Percentiles rank a stretch among this genome's conserved stretches.
Evolutionary conservation across 2,329 filamentous ascomycete genomes (phyloP).

Genomic region (Aspergillus novoparasiticus): DNA sequence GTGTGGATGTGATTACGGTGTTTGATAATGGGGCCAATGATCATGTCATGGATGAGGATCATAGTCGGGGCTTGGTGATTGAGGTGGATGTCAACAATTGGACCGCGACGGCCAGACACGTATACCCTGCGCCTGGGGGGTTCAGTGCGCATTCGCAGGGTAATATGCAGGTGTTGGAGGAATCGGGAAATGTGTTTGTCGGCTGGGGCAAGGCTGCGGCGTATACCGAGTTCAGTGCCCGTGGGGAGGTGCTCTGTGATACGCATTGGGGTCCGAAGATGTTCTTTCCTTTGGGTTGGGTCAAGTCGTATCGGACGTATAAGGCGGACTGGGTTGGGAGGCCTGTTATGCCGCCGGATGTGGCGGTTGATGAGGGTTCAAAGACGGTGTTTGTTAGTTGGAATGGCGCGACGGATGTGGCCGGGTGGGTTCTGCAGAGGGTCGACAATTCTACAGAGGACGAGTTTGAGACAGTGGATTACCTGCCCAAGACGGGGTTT

Average conservation of each 20-base stretch:
- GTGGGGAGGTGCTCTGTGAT: conserved; percentile 31
- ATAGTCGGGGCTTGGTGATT: conserved; percentile 25
- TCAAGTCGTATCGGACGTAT: conserved; percentile 35
- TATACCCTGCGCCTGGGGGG: conserved; percentile 12
- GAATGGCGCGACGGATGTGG: conserved; percentile 41
- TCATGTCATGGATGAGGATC: conserved; percentile 13
- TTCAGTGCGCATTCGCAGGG: conserved; percentile 24
- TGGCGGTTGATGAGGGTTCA: conserved; percentile 7
- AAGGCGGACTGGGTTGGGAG: conserved; percentile 22
- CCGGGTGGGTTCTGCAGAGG: neutral
- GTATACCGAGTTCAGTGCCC: conserved; percentile 34
- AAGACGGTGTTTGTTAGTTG: conserved; percentile 40
- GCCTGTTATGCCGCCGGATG: conserved; percentile 23
- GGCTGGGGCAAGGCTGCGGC: conserved; percentile 35
- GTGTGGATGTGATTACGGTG: conserved; percentile 22
- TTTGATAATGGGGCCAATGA: conserved; percentile 30
- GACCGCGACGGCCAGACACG: conserved; percentile 20
- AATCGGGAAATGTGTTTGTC: conserved; percentile 26
- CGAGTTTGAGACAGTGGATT: neutral
- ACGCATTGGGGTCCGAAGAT: conserved; percentile 29
- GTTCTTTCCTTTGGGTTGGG: conserved; percentile 17
- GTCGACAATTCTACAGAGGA: neutral
- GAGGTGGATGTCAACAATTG: conserved; percentile 21
- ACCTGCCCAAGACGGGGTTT: neutral
- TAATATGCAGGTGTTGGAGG: conserved; percentile 24